Evolutionary conservation across 2,329 filamentous ascomycete genomes (phyloP), one percentile per base, ranked within the genome.

Genomic region (Dryadomyces quercus-mongolicae): DNA sequence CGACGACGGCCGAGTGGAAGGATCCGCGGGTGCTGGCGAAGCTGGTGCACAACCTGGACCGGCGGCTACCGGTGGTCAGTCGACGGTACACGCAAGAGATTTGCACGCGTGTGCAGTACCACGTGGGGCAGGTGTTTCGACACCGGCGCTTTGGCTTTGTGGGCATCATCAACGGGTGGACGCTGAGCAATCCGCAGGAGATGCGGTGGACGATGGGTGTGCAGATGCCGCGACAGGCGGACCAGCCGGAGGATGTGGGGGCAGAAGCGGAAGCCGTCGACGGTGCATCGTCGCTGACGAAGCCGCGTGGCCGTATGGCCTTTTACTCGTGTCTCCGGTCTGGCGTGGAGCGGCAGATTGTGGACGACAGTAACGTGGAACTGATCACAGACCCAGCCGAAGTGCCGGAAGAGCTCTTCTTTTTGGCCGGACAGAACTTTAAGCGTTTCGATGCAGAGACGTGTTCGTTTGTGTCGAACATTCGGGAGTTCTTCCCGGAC

Each of bases 151-250:
- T 93, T 65, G 73, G 77, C 20, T 95, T 92, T 66, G 73, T 84
- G 50, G 91, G 85, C 18, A 78, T 94, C 25, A 86, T 98, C 56
- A 88, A 86, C 15, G 91, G 91, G n/a, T 98, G 92, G 91, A 84
- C 86, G 51, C 70, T 71, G 16, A 60, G 63, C 53, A 63, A 62
- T 46, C 57, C 62, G 18, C 53, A 52, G 22, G 42, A 44, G 16
- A 12, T 9, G n/a, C 8, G 18, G 42, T 31, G 25, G 25, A 31
- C 25, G 42, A 20, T 20, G 16, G 42, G 13, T 4, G 8, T 18
- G 42, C 10, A 40, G 25, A 31, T 31, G 25, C 25, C 25, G 25
- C 25, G 25, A 8, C 25, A 31, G 25, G 25, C 25, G 4, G 25
- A 31, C 25, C 25, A 31, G 25, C 25, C 25, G 25, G 25, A 4